Evolutionary conservation across 2,329 filamentous ascomycete species (phyloP), one percentile per base, ranked within the genome.

Genomic region (Paraconiothyrium sp.): DNA sequence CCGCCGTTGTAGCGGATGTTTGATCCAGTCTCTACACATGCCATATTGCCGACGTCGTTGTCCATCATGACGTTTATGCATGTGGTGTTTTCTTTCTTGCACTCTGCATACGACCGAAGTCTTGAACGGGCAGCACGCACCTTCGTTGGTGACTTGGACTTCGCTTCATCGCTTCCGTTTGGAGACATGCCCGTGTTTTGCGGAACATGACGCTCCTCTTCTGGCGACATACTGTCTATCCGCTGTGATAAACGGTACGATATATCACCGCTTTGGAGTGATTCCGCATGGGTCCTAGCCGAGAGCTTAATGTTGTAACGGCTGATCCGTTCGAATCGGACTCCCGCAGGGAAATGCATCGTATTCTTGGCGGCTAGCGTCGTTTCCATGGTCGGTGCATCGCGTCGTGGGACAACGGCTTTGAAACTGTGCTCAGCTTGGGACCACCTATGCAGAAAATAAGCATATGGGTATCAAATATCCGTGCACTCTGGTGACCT

Each of bases 321-420:
- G 30, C 68, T 69, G 24, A 55, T 67, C 14, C 71, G 69, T 55
- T 79, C 70, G 56, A 76, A 77, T 5, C 62, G 68, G 11, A 77
- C 72, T 13, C 63, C 46, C 1, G 48, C 60, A 4, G 74, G 71
- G 48, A 79, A 79, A 3, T 39, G 39, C 1, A 67, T 73, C 9
- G 58, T 63, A 7, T 64, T 56, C 9, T 56, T 65, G 11, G 65
- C 65, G 1, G 56, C 59, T 10, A 75, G 32, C 2, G 61, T 60
- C 0, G 73, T 70, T 24, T 70, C 59, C 11, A 58, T 54, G 14
- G 22, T 41, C 39, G 24, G 32, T 35, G 4, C 13, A 30, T 8
- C 16, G 7, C 44, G 5, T 22, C 22, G 41, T 7, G 67, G 66
- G 6, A 75, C 64, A 48, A 62, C 41, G 14, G 67, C 62, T 32